Conservation (phyloP, 176 grass and related monocot genomes). For the Eleusine coracana region DNA sequence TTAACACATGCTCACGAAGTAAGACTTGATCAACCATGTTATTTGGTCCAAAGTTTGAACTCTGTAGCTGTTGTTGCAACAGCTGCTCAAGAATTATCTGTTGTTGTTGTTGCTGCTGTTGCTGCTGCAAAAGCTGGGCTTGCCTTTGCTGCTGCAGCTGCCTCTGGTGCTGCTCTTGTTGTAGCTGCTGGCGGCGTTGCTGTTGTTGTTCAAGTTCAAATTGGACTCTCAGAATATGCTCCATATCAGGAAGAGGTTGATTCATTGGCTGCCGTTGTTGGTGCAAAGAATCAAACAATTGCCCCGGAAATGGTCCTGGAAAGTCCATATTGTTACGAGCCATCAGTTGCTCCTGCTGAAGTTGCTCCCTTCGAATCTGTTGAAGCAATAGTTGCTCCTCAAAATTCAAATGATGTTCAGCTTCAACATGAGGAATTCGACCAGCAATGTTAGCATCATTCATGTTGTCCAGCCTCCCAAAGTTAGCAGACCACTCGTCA, state of each 20-base stretch:
- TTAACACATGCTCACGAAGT: conserved; percentile 73
- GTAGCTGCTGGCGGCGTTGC: conserved; percentile 60
- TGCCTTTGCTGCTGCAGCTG: conserved; percentile 76
- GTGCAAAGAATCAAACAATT: conserved; percentile 52
- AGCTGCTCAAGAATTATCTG: conserved; percentile 84
- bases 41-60: conserved; percentile 59
- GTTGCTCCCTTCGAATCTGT: conserved; percentile 72
- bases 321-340: conserved; percentile 57
- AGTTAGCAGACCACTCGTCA: conserved; percentile 61
- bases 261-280: conserved; percentile 58
- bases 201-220: conserved; percentile 90
- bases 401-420: conserved; percentile 69
- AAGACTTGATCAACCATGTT: conserved; percentile 69
- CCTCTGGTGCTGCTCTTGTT: conserved; percentile 73
- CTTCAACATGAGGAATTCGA: conserved; percentile 53
- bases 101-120: conserved; percentile 72
- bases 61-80: conserved; percentile 74
- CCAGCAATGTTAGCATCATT: conserved; percentile 60
- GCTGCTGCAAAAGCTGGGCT: conserved; percentile 62
- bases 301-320: conserved; percentile 55
- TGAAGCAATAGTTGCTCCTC: conserved; percentile 74
- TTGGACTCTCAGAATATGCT: conserved; percentile 71
- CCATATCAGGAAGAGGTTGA: conserved; percentile 63
- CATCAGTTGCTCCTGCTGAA: conserved; percentile 73
- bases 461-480: conserved; percentile 46